Evolutionary conservation across 805 yeast species (phyloP), one percentile per base, ranked within the genome.

Genomic region (Saccharomyces paradoxus): DNA sequence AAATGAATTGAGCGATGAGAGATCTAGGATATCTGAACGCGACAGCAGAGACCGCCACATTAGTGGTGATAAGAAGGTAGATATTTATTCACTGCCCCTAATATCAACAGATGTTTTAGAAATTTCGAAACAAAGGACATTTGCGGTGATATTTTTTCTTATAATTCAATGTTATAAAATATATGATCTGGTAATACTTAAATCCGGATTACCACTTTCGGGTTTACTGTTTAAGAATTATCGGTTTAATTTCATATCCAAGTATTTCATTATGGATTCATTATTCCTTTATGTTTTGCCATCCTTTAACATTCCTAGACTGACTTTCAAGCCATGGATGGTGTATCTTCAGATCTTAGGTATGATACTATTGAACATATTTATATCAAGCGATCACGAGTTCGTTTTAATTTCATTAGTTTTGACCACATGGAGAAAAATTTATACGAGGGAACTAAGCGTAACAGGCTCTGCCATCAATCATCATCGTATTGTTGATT

Each of bases 81-180:
- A 22, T 17, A 41, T 26, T 27, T 47, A 46, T 22, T 30, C 29
- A 12, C 31, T 59, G 47, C 74, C 84, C 2, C 71, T 87, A 46
- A 82, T 92, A 46, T 88, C 96, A 0, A 76, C 81, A 14, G 71
- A 77, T 6, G 73, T 83, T 1, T 65, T 91, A 27, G 96, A 89
- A 58, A 80, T 81, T 5, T 88, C 88, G 1, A 81, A 87, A 13
- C 99, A 92, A 68, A 74, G 96, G 56, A 69, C 82, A 37, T 77
- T 88, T 53, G 77, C 83, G 2, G 67, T 84, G n/a, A 79, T 88
- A 1, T 57, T 87, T 10, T 88, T 89, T 65, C 73, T 80, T 1
- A 74, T 87, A 32, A 76, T 92, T n/a, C 97, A 91, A 69, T 81
- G 88, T n/a, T 87, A 87, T 81, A 92, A 94, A 66, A 54, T 88